Evolutionary conservation across 2,329 filamentous ascomycete species (phyloP), one percentile per base, ranked within the genome.

Genomic region (Bretziella fagacearum): DNA sequence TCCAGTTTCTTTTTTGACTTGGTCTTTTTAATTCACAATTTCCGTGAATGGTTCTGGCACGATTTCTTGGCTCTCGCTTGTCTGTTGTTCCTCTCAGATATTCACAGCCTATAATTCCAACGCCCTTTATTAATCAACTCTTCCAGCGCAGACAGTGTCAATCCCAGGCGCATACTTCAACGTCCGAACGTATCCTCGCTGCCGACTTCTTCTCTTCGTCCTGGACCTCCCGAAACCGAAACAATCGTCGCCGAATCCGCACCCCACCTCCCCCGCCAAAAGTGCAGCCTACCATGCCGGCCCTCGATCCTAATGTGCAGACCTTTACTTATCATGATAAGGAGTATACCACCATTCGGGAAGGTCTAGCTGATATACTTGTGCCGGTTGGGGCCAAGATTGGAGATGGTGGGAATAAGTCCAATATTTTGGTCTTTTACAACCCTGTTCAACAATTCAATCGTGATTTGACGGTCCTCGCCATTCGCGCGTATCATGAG

Each of bases 381-480:
- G 69, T 72, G 15, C 73, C 69, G 6, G 63, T 66, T 39, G 62
- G 63, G 5, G 60, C 63, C 18, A 65, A 61, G 55, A 60, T 63
- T 48, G 62, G 68, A 48, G 72, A 75, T 56, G 66, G 71, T 50
- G 72, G 78, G 44, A 70, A 76, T 55, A 69, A 77, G 32, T 73
- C 79, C 55, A 81, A 89, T 56, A 49, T 51, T 35, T 50, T 49
- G 6, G 93, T 98, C 48, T 98, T 98, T 59, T 98, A 98, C 71
- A 98, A 98, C 56, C 89, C 91, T 0, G 95, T 98, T 47, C 91
- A 98, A 60, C 91, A 98, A 60, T 98, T 96, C 69, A 98, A 98
- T 63, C 81, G 93, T 40, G 91, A 98, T 59, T 64, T 98, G 54
- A 95, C 85, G 51, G 84, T 95, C 22, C 71, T 98, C 11, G 85